Evolutionary conservation across 352 stramenopile species (phyloP).

Genomic region (Globisporangium iwayamae): DNA sequence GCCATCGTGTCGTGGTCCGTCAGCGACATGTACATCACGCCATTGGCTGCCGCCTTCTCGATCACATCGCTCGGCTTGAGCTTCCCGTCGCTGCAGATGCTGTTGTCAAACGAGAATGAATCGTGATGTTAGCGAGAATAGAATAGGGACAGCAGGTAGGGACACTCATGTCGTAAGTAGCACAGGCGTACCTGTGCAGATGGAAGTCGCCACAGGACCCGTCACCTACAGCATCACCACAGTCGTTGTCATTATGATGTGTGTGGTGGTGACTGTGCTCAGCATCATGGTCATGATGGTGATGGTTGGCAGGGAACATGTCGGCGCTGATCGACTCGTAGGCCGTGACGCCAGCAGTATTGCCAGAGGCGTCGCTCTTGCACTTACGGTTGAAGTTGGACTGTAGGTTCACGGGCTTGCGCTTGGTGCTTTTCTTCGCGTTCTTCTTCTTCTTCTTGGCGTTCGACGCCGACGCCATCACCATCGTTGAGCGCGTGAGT

Average conservation of each 20-base stretch:
- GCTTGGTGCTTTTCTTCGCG: conserved; percentile 65
- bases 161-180: background rate
- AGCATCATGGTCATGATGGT: conserved; percentile 15
- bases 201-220: conserved; percentile 71
- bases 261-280: conserved; percentile 5
- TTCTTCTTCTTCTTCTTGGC: conserved; percentile 64
- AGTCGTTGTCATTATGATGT: conserved; percentile 22
- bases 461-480: conserved; percentile 44
- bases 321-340: conserved; percentile 47
- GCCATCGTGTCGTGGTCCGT: conserved; percentile 88
- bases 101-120: conserved; percentile 18
- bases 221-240: conserved; percentile 54
- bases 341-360: background rate
- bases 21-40: conserved; percentile 78
- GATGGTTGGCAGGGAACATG: conserved; percentile 76
- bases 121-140: background rate
- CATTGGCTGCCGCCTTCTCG: conserved; percentile 68
- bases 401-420: conserved; percentile 82
- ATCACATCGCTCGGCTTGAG: conserved; percentile 72
- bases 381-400: conserved; percentile 87
- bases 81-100: conserved; percentile 81
- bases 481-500: conserved; percentile 28
- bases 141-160: background rate
- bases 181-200: conserved; percentile 62
- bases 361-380: conserved; percentile 9